A percentile compares a stretch with the other conserved stretches of the same genome.
phyloP scores from a whole-genome alignment of 192 early-diverging fungal genomes.

The Irineochytrium annulatum region DNA sequence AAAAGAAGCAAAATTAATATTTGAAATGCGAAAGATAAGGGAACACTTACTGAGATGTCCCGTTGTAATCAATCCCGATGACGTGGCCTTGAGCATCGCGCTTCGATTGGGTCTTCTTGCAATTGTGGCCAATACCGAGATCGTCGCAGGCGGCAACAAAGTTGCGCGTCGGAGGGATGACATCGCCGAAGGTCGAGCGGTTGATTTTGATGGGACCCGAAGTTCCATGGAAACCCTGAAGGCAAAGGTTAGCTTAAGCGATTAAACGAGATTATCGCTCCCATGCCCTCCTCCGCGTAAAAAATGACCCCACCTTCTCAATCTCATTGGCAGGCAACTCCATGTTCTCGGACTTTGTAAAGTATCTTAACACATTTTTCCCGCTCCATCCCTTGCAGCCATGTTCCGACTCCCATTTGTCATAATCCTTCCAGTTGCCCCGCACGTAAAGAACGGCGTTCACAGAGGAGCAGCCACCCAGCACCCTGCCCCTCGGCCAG shows the following conservation, averaged over 20 bases:
- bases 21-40: no score
- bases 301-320: conserved; percentile 1
- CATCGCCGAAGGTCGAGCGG: conserved; percentile 4
- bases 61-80: conserved; percentile 10
- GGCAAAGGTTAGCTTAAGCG: neutral
- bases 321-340: neutral
- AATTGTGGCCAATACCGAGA: conserved; percentile 1
- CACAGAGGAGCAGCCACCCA: conserved; percentile 10
- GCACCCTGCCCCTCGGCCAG: conserved; percentile 12
- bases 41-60: no score
- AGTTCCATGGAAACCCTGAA: conserved; percentile 16
- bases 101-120: neutral
- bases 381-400: conserved; percentile 19
- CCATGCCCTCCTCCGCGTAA: no score
- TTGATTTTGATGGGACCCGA: conserved; percentile 1
- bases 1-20: no score
- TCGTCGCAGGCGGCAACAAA: conserved; percentile 6
- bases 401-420: conserved; percentile 10
- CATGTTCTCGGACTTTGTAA: conserved; percentile 12
- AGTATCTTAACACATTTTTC: conserved; percentile 13
- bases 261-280: no score
- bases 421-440: conserved; percentile 14
- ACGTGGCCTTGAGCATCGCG: neutral
- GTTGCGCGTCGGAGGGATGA: neutral
- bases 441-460: conserved; percentile 19